A percentile compares a stretch with the other conserved stretches of the same genome.
These are phyloP conservation scores for Yamadazyma epiphylla DNA, from an alignment of 1,139 yeast genomes.

Conservation along the genomic window DNA sequence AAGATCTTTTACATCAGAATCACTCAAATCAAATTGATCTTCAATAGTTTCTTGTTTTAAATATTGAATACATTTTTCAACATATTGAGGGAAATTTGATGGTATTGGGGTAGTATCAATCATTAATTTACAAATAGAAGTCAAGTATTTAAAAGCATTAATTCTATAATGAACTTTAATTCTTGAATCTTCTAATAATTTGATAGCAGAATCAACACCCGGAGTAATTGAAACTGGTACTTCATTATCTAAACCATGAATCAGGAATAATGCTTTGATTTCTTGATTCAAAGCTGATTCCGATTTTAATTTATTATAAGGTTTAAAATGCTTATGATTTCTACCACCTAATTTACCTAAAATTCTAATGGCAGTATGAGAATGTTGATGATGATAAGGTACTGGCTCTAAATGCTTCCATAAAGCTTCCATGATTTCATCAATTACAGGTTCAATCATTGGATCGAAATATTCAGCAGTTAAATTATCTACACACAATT, in stretches of 20 bases:
- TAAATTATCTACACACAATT: conserved; percentile 92
- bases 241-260: conserved; percentile 61
- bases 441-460: conserved; percentile 90
- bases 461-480: conserved; percentile 98
- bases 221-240: conserved; percentile 79
- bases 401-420: conserved; percentile 91
- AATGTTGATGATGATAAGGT: conserved; percentile 89
- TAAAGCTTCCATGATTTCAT: conserved; percentile 87
- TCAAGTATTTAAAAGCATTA: conserved; percentile 73
- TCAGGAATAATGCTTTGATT: conserved; percentile 60
- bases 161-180: conserved; percentile 64
- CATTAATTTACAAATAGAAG: conserved; percentile 64
- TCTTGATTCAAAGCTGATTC: conserved; percentile 64
- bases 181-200: conserved; percentile 62
- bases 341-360: conserved; percentile 96
- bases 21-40: conserved; percentile 31
- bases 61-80: conserved; percentile 45
- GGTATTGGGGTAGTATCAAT: conserved; percentile 67
- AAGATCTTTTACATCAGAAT: conserved; percentile 44
- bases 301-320: conserved; percentile 61
- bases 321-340: conserved; percentile 77
- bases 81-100: conserved; percentile 43
- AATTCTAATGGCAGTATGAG: conserved; percentile 91
- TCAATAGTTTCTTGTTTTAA: conserved; percentile 42
- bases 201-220: conserved; percentile 73